Percentiles rank a stretch among this genome's conserved stretches.
These are phyloP conservation scores for Puya raimondii DNA, from an alignment of 176 grass and related monocot genomes.

Conservation along the genomic window DNA sequence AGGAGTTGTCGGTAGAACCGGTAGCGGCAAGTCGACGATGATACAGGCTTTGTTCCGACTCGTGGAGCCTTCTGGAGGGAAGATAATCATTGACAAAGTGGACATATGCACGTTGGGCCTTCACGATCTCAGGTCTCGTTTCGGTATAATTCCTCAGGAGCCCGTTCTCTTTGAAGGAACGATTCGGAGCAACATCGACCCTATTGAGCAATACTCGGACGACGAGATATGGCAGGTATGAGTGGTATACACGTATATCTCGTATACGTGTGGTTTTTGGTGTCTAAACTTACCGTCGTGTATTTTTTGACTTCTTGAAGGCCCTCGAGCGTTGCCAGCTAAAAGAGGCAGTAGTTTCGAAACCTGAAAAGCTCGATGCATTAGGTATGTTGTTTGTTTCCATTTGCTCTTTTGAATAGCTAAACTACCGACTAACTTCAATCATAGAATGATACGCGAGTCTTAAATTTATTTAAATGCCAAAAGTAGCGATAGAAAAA, in stretches of 20 bases:
- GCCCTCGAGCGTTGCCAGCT: conserved; percentile 10
- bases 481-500: too few relatives aligned
- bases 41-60: conserved; percentile 80
- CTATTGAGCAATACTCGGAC: conserved; percentile 68
- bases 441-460: too few relatives aligned
- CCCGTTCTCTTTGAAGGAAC: conserved; percentile 90
- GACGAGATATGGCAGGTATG: conserved; percentile 80
- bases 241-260: not conserved
- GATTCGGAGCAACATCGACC: conserved; percentile 81
- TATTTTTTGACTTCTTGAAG: not conserved
- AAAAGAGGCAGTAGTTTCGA: conserved; percentile 6
- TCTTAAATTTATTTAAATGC: too few relatives aligned
- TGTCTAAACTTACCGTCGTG: not conserved
- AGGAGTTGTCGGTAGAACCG: conserved; percentile 86
- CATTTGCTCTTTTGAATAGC: not conserved
- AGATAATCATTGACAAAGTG: conserved; percentile 56
- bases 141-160: conserved; percentile 93
- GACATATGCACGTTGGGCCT: conserved; percentile 80
- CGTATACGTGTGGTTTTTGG: not conserved
- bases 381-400: not conserved
- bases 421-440: too few relatives aligned
- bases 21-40: conserved; percentile 85
- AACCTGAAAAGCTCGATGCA: conserved; percentile 1
- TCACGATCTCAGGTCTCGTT: conserved; percentile 76
- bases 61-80: conserved; percentile 60